Evolutionary conservation across 2,329 filamentous ascomycete genomes (phyloP).

Genomic region (Neocatenulostroma microsporum): DNA sequence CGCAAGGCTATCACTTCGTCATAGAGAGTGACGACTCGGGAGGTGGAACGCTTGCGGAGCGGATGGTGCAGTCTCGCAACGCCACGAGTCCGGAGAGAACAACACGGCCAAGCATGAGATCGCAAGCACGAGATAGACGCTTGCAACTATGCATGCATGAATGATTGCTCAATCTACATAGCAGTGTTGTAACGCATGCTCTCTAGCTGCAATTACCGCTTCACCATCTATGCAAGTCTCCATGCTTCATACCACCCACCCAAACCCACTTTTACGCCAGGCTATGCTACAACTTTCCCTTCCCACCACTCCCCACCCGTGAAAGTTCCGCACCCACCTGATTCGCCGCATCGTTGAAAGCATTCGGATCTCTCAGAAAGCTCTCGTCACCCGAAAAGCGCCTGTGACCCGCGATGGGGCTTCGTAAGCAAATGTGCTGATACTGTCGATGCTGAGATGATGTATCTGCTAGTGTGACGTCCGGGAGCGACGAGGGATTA

Average conservation of each 20-base stretch:
- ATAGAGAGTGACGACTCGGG: too few relatives aligned
- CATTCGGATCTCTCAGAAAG: conserved; percentile 39
- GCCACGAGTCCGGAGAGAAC: too few relatives aligned
- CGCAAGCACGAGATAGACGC: too few relatives aligned
- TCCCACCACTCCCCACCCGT: conserved; percentile 2
- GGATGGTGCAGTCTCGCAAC: too few relatives aligned
- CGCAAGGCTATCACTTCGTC: conserved; percentile 55
- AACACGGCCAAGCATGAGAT: too few relatives aligned
- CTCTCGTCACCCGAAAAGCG: conserved; percentile 52
- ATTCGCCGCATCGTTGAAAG: conserved; percentile 29
- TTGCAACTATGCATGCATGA: too few relatives aligned
- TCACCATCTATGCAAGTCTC: conserved; percentile 1
- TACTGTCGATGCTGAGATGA: neutral
- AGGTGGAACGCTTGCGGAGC: too few relatives aligned
- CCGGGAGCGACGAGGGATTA: too few relatives aligned
- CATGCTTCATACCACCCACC: neutral
- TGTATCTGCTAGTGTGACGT: neutral
- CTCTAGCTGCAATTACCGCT: conserved; percentile 7
- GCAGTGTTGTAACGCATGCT: neutral
- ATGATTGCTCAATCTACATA: conserved; percentile 4
- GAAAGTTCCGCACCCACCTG: neutral
- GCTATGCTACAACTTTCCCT: conserved; percentile 8
- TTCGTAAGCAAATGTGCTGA: conserved; percentile 8
- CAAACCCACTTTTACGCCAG: neutral
- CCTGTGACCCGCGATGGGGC: conserved; percentile 27